These are phyloP conservation scores for Russula vinacea DNA, from an alignment of 768 basidiomycete species.

Conservation along the genomic window DNA sequence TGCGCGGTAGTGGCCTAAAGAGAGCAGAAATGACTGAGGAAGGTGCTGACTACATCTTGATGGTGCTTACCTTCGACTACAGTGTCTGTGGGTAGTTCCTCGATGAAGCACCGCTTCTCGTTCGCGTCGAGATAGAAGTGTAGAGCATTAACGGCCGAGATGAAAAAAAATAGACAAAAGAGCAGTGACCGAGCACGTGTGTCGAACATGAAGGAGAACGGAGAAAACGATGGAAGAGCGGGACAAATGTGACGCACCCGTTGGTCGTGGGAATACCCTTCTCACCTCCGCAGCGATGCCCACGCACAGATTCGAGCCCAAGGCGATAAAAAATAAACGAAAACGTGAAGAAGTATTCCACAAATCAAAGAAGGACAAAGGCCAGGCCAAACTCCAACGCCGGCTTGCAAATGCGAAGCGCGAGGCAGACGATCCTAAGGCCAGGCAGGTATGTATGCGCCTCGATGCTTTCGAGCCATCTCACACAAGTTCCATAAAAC, in stretches of 20 bases:
- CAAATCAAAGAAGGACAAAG: conserved; percentile 75
- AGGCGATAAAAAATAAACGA: conserved; percentile 79
- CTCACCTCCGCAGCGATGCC: conserved; percentile 40
- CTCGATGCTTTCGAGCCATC: neutral
- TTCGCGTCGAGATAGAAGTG: conserved; percentile 97
- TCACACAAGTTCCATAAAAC: neutral
- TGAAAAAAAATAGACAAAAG: conserved; percentile 41
- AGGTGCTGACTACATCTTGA: neutral
- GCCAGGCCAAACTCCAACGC: conserved; percentile 74
- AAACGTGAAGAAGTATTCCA: conserved; percentile 77
- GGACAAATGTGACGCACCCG: neutral
- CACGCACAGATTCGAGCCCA: conserved; percentile 56
- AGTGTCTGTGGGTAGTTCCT: conserved; percentile 94
- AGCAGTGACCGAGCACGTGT: conserved; percentile 31
- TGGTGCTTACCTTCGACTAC: conserved; percentile 76
- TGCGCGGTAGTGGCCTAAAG: conserved; percentile 83
- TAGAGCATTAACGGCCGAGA: conserved; percentile 62
- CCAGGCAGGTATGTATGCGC: conserved; percentile 62
- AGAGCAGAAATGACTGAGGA: neutral
- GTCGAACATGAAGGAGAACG: conserved; percentile 15
- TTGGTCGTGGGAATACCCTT: neutral
- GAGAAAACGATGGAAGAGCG: neutral
- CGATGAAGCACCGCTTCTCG: conserved; percentile 92
- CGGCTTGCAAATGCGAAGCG: conserved; percentile 74
- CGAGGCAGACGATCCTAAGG: conserved; percentile 70